These are phyloP conservation scores for Anthostomella pinea DNA, from an alignment of 2,329 filamentous ascomycete genomes.

Conservation along the genomic window DNA sequence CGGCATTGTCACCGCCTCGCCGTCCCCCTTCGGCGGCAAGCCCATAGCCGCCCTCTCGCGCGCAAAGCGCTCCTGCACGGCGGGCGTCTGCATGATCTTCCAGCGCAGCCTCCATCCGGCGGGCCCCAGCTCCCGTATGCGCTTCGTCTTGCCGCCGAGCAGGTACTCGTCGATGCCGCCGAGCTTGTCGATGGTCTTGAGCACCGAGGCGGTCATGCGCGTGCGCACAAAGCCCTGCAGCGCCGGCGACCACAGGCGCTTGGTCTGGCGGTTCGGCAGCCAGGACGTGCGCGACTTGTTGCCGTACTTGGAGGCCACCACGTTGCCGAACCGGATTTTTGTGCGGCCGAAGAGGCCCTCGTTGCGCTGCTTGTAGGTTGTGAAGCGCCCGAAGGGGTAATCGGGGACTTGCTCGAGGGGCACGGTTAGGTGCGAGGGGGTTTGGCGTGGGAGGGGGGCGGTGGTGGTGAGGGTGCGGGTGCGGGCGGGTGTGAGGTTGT, in stretches of 20 bases:
- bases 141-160: conserved; percentile 70
- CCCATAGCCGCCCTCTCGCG: conserved; percentile 64
- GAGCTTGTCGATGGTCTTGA: conserved; percentile 74
- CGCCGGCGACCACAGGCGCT: conserved; percentile 63
- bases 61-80: conserved; percentile 64
- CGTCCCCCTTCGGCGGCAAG: conserved; percentile 48
- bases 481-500: background rate
- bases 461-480: conserved; percentile 26
- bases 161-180: conserved; percentile 92
- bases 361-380: conserved; percentile 77
- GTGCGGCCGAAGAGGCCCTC: conserved; percentile 67
- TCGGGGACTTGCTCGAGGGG: conserved; percentile 44
- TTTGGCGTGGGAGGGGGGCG: conserved; percentile 19
- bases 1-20: conserved; percentile 35
- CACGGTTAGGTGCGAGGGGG: conserved; percentile 39
- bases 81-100: conserved; percentile 76
- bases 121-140: conserved; percentile 83
- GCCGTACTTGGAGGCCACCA: conserved; percentile 64
- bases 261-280: conserved; percentile 71
- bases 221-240: conserved; percentile 64
- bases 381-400: conserved; percentile 71
- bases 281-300: conserved; percentile 70
- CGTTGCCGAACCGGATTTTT: conserved; percentile 77
- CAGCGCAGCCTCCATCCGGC: conserved; percentile 89
- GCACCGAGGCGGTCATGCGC: conserved; percentile 66